These are phyloP conservation scores for Stemphylium vesicarium DNA, from an alignment of 2,329 filamentous ascomycete species.

Conservation along the genomic window DNA sequence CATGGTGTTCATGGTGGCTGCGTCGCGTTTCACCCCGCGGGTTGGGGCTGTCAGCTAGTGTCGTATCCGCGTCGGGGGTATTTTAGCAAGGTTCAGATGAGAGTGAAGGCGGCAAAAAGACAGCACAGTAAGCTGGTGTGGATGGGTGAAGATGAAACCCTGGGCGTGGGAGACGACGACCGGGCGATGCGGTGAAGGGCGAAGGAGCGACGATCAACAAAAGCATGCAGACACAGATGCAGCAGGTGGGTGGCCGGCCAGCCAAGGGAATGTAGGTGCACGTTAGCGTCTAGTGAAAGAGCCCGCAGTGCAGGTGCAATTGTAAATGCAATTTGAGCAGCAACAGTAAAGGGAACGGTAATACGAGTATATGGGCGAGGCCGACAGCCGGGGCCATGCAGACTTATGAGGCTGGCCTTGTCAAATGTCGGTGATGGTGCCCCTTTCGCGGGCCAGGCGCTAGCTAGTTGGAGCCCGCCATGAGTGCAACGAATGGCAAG, in stretches of 20 bases:
- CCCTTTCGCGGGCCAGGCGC: conserved; percentile 35
- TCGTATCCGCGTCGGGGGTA: conserved; percentile 16
- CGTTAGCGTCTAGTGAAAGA: conserved; percentile 34
- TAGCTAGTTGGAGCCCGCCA: conserved; percentile 18
- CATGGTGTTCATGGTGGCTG: conserved; percentile 29
- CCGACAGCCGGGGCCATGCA: conserved; percentile 16
- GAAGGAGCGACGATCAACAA: conserved; percentile 25
- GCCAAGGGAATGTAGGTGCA: conserved; percentile 24
- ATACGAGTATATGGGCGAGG: neutral
- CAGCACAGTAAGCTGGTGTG: conserved; percentile 10
- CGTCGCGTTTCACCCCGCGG: conserved; percentile 32
- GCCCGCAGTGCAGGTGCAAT: conserved; percentile 13
- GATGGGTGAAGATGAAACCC: conserved; percentile 23
- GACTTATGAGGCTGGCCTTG: conserved; percentile 21
- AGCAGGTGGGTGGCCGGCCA: neutral
- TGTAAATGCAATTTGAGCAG: conserved; percentile 7
- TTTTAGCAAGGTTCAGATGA: conserved; percentile 7
- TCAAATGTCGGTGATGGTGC: conserved; percentile 35
- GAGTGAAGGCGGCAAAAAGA: conserved; percentile 8
- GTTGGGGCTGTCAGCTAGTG: conserved; percentile 31
- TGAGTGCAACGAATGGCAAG: conserved; percentile 12
- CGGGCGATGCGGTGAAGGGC: conserved; percentile 19
- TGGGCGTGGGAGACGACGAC: conserved; percentile 22
- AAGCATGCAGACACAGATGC: conserved; percentile 14
- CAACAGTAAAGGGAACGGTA: conserved; percentile 5